Evolutionary conservation across 108 stramenopile genomes (phyloP), one percentile per base, ranked within the genome.

Genomic region (Cyclotella cryptica): DNA sequence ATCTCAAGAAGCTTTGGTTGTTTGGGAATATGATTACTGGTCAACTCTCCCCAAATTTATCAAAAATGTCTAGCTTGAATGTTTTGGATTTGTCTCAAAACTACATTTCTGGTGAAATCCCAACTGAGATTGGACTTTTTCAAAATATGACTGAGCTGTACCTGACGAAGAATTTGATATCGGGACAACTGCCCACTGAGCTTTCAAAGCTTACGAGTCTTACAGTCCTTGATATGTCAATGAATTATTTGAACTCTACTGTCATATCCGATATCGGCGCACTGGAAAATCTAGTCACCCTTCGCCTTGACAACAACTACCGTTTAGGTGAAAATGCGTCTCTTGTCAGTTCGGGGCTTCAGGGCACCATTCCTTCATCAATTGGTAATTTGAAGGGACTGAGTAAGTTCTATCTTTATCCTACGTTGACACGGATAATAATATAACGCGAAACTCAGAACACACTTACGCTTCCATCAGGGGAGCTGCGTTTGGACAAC

Each of bases 251-350:
- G 46, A 82, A 82, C 55, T 72, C 81, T 14, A 75, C 69, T 15
- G 66, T 82, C 18, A 64, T 51, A 5, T 39, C 55, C 21, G 69
- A 55, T 13, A 66, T 82, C 12, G 81, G 81, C 4, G 53, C 29
- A 18, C 70, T 82, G 0, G 22, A 69, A 9, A 71, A 82, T 14
- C 55, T 82, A 51, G 57, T 47, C 47, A 42, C 51, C n/a, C 70
- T 82, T 42, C 70, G 70, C 10, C 63, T 82, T 7, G 70, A 75
- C 65, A 72, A 82, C 21, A 82, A 82, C 46, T 82, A 75, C 63
- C 52, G 65, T 22, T 27, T 71, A 54, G 69, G 66, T 57, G 44
- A 70, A 27, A 51, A 66, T 64, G 74, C 62, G 21, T 17, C 47
- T 19, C 42, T 75, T 45, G 46, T 67, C 12, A 83, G 78, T 60